Evolutionary conservation across 140 eudicot species (phyloP).

Genomic region (Senecio squalidus): DNA sequence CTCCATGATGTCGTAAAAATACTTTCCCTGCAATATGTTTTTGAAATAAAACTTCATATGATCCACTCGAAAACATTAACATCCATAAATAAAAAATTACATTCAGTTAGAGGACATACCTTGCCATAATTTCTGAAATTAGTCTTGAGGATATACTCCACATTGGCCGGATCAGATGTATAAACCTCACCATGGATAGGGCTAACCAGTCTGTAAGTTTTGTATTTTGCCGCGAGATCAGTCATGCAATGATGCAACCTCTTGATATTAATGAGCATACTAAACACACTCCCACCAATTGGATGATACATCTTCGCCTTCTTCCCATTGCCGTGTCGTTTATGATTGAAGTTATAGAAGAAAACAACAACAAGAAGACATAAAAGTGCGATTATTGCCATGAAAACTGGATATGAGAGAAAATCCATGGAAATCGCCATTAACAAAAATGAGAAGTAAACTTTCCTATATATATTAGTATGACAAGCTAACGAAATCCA

Average conservation of each 20-base stretch:
- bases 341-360: background rate
- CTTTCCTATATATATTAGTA: too few species aligned
- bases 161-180: slow-evolving; percentile 46
- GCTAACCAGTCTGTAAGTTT: slow-evolving; percentile 41
- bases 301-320: slow-evolving; percentile 38
- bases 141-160: slow-evolving; percentile 52
- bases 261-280: slow-evolving; percentile 33
- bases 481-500: too few species aligned
- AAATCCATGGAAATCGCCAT: background rate
- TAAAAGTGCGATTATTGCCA: background rate
- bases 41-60: background rate
- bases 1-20: slow-evolving; percentile 22
- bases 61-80: background rate
- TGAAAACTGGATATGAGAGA: background rate
- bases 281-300: slow-evolving; percentile 39
- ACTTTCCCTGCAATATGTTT: background rate
- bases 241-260: slow-evolving; percentile 56
- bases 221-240: slow-evolving; percentile 38
- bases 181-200: slow-evolving; percentile 37
- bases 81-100: too few species aligned
- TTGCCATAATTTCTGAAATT: slow-evolving; percentile 22
- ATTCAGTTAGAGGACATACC: slow-evolving; percentile 1
- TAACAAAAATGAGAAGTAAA: background rate
- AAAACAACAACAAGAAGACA: background rate
- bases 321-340: background rate